phyloP scores from a whole-genome alignment of 31 red algal genomes.

The Odonthalia washingtoniensis region DNA sequence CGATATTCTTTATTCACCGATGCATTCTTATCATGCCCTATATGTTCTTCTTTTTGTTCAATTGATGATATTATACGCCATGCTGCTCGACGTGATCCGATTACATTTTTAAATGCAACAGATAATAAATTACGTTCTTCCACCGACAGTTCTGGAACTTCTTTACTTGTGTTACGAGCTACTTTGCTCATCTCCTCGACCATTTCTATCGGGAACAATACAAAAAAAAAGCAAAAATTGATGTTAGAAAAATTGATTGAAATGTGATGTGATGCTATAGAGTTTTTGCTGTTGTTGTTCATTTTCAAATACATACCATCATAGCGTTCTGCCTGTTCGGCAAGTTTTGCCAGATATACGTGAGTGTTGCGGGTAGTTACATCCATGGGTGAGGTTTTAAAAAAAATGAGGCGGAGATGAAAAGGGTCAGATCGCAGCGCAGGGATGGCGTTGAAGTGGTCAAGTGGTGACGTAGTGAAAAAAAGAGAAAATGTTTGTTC shows the following conservation, averaged over 20 bases:
- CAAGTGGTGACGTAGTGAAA: too few species aligned
- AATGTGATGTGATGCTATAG: background rate
- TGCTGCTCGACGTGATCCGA: constrained; percentile 96
- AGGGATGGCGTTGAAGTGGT: too few species aligned
- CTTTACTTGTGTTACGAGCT: constrained; percentile 72
- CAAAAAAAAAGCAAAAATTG: background rate
- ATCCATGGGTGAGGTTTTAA: too few species aligned
- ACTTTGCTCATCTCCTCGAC: constrained; percentile 98
- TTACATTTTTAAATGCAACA: constrained; percentile 99
- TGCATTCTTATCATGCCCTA: constrained; percentile 89
- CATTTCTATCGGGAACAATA: constrained; percentile 80
- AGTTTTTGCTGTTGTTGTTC: too few species aligned
- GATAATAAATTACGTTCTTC: constrained; percentile 99
- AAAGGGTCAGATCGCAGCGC: too few species aligned
- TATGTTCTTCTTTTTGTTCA: constrained; percentile 97
- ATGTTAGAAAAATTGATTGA: background rate
- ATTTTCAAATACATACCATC: constrained; percentile 97
- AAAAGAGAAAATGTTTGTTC: too few species aligned
- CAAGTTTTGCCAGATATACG: constrained; percentile 96
- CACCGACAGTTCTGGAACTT: constrained; percentile 80
- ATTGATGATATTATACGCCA: constrained; percentile 99
- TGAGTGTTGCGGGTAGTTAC: constrained; percentile 78
- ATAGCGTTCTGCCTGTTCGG: constrained; percentile 99
- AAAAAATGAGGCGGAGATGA: too few species aligned
- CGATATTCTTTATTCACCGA: constrained; percentile 94